A percentile compares a stretch with the other conserved stretches of the same genome.
Evolutionary conservation across 2,329 filamentous ascomycete genomes (phyloP).

Genomic region (Lojkania enalia): DNA sequence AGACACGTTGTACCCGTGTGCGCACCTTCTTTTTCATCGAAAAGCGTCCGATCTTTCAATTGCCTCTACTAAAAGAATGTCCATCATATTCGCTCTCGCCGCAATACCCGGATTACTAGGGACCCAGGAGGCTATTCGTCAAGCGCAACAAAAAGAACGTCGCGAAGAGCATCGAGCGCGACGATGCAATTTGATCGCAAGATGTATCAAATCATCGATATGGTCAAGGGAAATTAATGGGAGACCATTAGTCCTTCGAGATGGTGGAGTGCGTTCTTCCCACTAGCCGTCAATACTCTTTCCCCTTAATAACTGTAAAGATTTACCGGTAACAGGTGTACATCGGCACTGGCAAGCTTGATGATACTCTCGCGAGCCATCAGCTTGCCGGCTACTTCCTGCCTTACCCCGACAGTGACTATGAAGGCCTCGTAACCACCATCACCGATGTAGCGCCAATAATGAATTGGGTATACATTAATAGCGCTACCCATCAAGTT

Average conservation of each 20-base stretch:
- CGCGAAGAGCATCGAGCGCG: conserved; percentile 51
- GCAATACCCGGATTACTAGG: conserved; percentile 48
- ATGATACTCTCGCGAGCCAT: conserved; percentile 52
- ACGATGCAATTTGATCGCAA: conserved; percentile 49
- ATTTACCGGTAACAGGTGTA: conserved; percentile 31
- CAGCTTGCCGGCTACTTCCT: conserved; percentile 59
- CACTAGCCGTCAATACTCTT: not conserved
- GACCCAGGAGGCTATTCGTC: conserved; percentile 50
- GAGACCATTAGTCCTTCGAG: conserved; percentile 44
- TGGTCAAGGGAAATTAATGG: conserved; percentile 46
- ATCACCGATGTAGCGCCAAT: conserved; percentile 45
- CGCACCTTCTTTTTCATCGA: conserved; percentile 1
- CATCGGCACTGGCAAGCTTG: conserved; percentile 53
- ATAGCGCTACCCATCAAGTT: conserved; percentile 22
- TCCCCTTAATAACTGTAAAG: not conserved
- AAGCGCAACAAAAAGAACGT: conserved; percentile 50
- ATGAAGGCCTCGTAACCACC: conserved; percentile 56
- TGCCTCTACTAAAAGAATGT: too few species aligned
- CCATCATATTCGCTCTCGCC: conserved; percentile 41
- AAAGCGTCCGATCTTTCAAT: too few species aligned
- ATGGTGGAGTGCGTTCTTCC: conserved; percentile 40
- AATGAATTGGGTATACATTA: conserved; percentile 31
- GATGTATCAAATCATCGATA: conserved; percentile 46
- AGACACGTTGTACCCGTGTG: not conserved
- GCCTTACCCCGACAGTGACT: conserved; percentile 55